Evolutionary conservation across 257 asterid species (phyloP), one percentile per base, ranked within the genome.

Genomic region (Scutellaria galericulata): DNA sequence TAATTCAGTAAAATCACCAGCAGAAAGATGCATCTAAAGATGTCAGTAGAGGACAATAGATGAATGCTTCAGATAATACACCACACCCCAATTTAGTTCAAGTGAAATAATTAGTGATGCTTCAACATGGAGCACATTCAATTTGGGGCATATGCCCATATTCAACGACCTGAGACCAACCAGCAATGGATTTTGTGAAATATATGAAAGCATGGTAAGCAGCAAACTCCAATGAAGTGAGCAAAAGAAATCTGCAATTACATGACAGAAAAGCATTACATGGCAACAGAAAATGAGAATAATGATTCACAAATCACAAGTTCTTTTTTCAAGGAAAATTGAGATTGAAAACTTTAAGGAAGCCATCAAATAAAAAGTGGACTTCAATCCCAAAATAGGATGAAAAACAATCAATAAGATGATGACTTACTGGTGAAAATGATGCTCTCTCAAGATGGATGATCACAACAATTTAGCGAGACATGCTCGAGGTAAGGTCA

Each of bases 401-500:
- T 31, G 45, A 54, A 64, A 59, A 71, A n/a, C 5, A 7, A 39
- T 52, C 51, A 46, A 66, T 15, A 69, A 55, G 42, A 71, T 39
- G 62, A 35, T 20, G 62, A 64, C 97, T 90, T 86, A 95, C 99
- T 46, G 96, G 95, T 69, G 81, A 82, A 83, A 95, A 87, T 48
- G 96, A 88, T 65, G 98, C 99, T 68, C 72, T 78, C 86, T 92
- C 96, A 74, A 95, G 99, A 84, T 90, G 99, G 99, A 84, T 90
- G 99, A 79, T 95, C 99, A 52, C 99, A 95, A 66, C 96, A 97
- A 85, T 90, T 96, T 56, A 95, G 81, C 10, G 98, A 87, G 47
- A 92, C 90, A 76, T 87, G 79, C 83, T 95, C 96, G 5, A 95
- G 99, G 77, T 63, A 79, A 61, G 96, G 91, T 80, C 99, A 95